Conservation (phyloP, 805 yeast genomes). For the Lipomyces yamanashiensis region DNA sequence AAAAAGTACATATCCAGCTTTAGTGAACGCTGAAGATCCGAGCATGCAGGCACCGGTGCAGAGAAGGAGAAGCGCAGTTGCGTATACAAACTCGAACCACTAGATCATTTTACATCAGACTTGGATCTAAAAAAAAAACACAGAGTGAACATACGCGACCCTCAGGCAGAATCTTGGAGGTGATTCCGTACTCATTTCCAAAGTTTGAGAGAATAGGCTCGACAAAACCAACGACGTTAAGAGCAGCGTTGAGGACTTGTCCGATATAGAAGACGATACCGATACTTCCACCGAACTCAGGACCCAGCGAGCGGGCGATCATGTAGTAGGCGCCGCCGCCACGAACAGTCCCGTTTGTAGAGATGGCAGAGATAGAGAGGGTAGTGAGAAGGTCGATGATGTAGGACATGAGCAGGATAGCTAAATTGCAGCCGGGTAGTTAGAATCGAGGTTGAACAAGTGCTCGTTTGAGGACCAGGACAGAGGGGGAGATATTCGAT, state of each 20-base stretch:
- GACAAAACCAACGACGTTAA: conserved; percentile 93
- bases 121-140: background rate
- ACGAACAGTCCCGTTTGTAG: conserved; percentile 95
- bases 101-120: conserved; percentile 39
- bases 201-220: conserved; percentile 87
- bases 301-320: conserved; percentile 94
- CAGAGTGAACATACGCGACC: conserved; percentile 45
- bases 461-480: background rate
- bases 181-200: conserved; percentile 62
- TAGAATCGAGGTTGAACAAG: background rate
- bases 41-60: conserved; percentile 79
- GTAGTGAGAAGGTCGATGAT: conserved; percentile 83
- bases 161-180: conserved; percentile 64
- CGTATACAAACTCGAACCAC: conserved; percentile 71
- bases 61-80: conserved; percentile 66
- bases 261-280: conserved; percentile 95
- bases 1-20: conserved; percentile 78
- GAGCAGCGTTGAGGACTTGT: conserved; percentile 83
- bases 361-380: conserved; percentile 88
- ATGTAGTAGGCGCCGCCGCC: conserved; percentile 99
- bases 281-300: conserved; percentile 97
- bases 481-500: conserved; percentile 47
- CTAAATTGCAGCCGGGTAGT: conserved; percentile 6
- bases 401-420: conserved; percentile 66
- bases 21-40: conserved; percentile 81